Base-by-base conservation (phyloP, 2,329 filamentous ascomycete species). In the Aspergillus texensis region DNA sequence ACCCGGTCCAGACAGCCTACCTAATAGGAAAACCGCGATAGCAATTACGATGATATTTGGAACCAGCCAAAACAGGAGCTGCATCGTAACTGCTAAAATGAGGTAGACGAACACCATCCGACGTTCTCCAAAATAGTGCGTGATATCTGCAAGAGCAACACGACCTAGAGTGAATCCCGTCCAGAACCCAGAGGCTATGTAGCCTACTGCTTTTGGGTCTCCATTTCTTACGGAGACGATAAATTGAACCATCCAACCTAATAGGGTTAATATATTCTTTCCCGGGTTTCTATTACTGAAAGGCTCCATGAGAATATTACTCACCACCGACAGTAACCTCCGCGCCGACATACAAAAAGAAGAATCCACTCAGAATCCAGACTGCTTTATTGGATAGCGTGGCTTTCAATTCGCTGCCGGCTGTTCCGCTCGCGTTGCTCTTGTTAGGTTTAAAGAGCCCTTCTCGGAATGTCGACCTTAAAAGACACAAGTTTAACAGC, bases 191-290 rank as follows among this genome's bases (percentile, higher is more conserved):
- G 70, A 70, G 19, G 70, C 70, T 36, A 71, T 62, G 52, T 71
- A 71, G 45, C 70, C 70, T 19, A 71, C 68, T 58, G 66, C 65
- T 10, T 68, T 62, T 12, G 68, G 65, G n/a, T 71, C 65, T 0
- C 70, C 70, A 26, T 71, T 52, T 53, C 70, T 58, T 12, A 70
- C 66, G n/a, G 65, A 69, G 26, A 71, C 63, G 41, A 71, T 64
- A 50, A 70, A 71, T 26, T 71, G 68, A 19, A 70, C 67, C 10
- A 71, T 61, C 70, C 70, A 71, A 28, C 68, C 70, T 71, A 43
- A 19, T 4, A 28, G 3, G 1, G 16, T 52, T 21, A 32, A 14
- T 32, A 32, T 52, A 1, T 4, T n/a, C 12, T 2, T 8, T 41
- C 5, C 4, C 34, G 1, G 8, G 16, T 41, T 41, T 41, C 6